Percentiles rank a stretch among this genome's conserved stretches.
These are phyloP conservation scores for Globisporangium irregulare DNA, from an alignment of 352 stramenopile species.

Conservation along the genomic window DNA sequence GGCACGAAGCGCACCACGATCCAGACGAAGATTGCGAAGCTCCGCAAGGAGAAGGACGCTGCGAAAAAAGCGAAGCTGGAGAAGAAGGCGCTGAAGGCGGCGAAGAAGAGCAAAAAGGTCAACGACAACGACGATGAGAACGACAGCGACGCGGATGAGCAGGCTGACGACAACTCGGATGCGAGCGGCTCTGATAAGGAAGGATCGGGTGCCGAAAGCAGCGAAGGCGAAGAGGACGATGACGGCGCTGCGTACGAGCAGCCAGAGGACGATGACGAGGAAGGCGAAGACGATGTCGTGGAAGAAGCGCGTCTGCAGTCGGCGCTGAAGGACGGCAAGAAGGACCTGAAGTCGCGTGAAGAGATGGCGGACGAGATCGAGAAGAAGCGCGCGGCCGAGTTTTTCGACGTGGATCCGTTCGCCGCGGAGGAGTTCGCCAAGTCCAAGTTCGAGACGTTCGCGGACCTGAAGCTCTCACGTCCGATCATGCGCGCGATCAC, in stretches of 20 bases:
- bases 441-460: conserved; percentile 92
- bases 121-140: conserved; percentile 15
- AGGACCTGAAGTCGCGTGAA: conserved; percentile 45
- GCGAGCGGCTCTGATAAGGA: conserved; percentile 17
- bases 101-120: conserved; percentile 29
- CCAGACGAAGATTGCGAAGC: conserved; percentile 84
- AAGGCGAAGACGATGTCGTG: conserved; percentile 65
- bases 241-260: conserved; percentile 34
- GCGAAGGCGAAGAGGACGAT: conserved; percentile 19
- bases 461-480: conserved; percentile 95
- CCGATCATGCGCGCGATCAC: conserved; percentile 96
- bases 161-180: conserved; percentile 29
- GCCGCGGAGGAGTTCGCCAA: conserved; percentile 74
- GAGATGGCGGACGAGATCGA: conserved; percentile 75
- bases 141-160: conserved; percentile 16
- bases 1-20: conserved; percentile 79
- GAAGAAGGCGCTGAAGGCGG: conserved; percentile 45
- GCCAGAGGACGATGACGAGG: conserved; percentile 38
- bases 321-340: conserved; percentile 59
- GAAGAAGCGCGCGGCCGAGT: conserved; percentile 74
- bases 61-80: conserved; percentile 55
- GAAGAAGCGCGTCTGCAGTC: conserved; percentile 73
- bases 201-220: neutral
- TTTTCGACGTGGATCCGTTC: conserved; percentile 82
- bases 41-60: conserved; percentile 65